Conservation (phyloP, 495 filamentous ascomycete species). For the Hypoxylon fragiforme region DNA sequence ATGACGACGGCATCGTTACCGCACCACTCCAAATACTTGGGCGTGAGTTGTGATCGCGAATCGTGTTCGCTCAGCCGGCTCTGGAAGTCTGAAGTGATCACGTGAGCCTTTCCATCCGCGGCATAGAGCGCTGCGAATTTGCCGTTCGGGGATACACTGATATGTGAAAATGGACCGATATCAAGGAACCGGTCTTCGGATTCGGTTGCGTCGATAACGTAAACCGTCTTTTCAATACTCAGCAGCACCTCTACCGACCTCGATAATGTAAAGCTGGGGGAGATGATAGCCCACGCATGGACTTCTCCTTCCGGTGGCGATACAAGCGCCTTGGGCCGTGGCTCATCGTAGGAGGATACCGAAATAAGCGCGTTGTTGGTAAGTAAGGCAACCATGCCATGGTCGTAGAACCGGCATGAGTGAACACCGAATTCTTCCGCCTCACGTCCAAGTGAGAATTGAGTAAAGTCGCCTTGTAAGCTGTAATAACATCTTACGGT, state of each 20-base stretch:
- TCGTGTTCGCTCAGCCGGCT: constrained; percentile 90
- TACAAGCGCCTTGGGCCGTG: constrained; percentile 81
- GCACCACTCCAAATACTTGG: constrained; percentile 92
- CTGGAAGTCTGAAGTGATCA: constrained; percentile 93
- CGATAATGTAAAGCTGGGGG: constrained; percentile 88
- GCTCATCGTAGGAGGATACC: constrained; percentile 88
- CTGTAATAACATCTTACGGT: constrained; percentile 91
- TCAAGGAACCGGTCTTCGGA: constrained; percentile 88
- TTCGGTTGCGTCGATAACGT: constrained; percentile 83
- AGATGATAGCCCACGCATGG: constrained; percentile 85
- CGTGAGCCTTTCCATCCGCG: constrained; percentile 81
- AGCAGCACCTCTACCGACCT: constrained; percentile 92
- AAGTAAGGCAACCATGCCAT: constrained; percentile 90
- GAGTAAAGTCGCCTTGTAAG: constrained; percentile 88
- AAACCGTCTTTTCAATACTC: constrained; percentile 82
- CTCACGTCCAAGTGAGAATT: constrained; percentile 91
- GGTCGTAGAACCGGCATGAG: constrained; percentile 86
- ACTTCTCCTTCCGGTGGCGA: constrained; percentile 76
- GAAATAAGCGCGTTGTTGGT: constrained; percentile 85
- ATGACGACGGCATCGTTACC: constrained; percentile 93
- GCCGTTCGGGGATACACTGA: constrained; percentile 87
- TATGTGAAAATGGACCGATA: constrained; percentile 89
- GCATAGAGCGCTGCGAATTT: constrained; percentile 86
- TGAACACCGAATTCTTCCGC: constrained; percentile 85
- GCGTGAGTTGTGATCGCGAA: constrained; percentile 79